These are phyloP conservation scores for Pichia californica DNA, from an alignment of 805 yeast species.

Conservation along the genomic window DNA sequence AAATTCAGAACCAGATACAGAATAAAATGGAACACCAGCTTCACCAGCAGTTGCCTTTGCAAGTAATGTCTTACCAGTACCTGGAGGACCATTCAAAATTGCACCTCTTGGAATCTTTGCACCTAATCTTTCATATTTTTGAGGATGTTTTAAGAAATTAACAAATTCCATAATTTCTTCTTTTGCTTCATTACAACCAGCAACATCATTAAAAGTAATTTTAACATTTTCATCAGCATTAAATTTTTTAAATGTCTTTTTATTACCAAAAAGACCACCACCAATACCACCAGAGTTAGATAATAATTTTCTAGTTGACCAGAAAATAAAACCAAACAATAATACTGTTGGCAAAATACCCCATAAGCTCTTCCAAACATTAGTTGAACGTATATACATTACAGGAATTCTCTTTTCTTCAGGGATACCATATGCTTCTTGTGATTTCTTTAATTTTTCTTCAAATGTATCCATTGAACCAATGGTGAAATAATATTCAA, in stretches of 20 bases:
- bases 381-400: conserved; percentile 61
- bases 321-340: conserved; percentile 71
- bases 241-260: conserved; percentile 73
- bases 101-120: conserved; percentile 97
- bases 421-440: conserved; percentile 63
- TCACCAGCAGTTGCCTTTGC: conserved; percentile 97
- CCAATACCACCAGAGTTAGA: conserved; percentile 51
- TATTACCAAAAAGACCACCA: conserved; percentile 60
- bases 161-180: conserved; percentile 96
- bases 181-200: conserved; percentile 92
- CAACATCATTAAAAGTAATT: conserved; percentile 81
- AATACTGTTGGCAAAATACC: conserved; percentile 78
- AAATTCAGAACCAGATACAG: conserved; percentile 90
- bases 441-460: conserved; percentile 68
- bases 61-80: conserved; percentile 89
- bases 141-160: conserved; percentile 77
- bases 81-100: conserved; percentile 90
- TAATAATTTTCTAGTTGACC: conserved; percentile 51
- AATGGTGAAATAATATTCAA: conserved; percentile 57
- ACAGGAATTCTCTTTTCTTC: conserved; percentile 72
- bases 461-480: conserved; percentile 86
- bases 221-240: conserved; percentile 80
- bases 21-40: conserved; percentile 88
- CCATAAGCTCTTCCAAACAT: conserved; percentile 53
- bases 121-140: conserved; percentile 78